Percentiles rank a stretch among this genome's conserved stretches.
Conservation (phyloP, 2,329 filamentous ascomycete genomes). For the Ceratocystis harringtonii region DNA sequence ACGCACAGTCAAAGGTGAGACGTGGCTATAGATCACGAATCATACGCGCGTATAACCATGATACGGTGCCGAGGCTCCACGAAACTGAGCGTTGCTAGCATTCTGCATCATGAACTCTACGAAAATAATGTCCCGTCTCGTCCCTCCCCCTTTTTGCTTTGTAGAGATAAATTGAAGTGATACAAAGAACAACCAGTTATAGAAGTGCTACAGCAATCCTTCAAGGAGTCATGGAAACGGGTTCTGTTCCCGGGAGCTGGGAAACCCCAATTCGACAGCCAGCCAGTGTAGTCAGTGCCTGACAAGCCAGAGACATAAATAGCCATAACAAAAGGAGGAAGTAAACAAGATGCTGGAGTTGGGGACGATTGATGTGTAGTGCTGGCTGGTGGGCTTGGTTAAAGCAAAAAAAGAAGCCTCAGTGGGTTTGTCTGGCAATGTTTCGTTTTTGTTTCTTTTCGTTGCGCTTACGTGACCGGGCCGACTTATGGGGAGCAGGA, state of each 20-base stretch:
- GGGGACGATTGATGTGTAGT: neutral
- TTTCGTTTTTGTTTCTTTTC: neutral
- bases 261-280: neutral
- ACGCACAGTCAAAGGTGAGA: constrained; percentile 1
- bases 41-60: too few species aligned
- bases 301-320: neutral
- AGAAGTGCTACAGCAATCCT: constrained; percentile 2
- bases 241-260: neutral
- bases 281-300: neutral
- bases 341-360: neutral
- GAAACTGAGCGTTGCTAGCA: neutral
- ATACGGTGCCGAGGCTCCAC: too few species aligned
- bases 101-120: neutral
- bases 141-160: neutral
- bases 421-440: neutral
- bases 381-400: neutral
- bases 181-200: neutral
- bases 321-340: neutral
- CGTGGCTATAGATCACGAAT: neutral
- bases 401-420: neutral
- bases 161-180: neutral
- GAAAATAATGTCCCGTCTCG: neutral
- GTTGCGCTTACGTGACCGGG: neutral
- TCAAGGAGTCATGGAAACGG: neutral
- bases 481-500: neutral